phyloP scores from a whole-genome alignment of 1,139 yeast genomes.

The Blastobotrys petasosporus region DNA sequence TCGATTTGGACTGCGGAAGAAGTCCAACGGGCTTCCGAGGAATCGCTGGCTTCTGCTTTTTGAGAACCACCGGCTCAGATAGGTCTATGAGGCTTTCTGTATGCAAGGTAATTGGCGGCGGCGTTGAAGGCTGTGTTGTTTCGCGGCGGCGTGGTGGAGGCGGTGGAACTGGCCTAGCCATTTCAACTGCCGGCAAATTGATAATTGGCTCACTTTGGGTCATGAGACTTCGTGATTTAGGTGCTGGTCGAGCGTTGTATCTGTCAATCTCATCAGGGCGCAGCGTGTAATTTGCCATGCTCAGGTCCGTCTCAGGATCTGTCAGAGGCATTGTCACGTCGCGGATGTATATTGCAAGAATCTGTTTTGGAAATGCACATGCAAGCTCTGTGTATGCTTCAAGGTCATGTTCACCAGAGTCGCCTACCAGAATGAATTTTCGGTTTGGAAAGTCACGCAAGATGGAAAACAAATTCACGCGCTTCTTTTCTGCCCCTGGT shows the following conservation, averaged over 20 bases:
- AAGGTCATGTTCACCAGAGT: slow-evolving; percentile 90
- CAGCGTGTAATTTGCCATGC: slow-evolving; percentile 18
- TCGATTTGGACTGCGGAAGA: not conserved
- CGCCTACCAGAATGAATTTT: slow-evolving; percentile 81
- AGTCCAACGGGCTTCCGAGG: slow-evolving; percentile 13
- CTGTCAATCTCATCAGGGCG: slow-evolving; percentile 20
- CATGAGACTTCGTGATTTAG: slow-evolving; percentile 5
- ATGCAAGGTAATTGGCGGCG: too few species aligned
- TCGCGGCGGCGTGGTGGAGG: too few species aligned
- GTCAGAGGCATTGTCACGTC: slow-evolving; percentile 50
- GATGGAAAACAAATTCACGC: slow-evolving; percentile 56
- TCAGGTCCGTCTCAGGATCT: slow-evolving; percentile 18
- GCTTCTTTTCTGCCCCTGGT: slow-evolving; percentile 78
- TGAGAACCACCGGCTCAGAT: slow-evolving; percentile 1
- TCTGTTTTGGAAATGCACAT: slow-evolving; percentile 50
- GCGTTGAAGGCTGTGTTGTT: too few species aligned
- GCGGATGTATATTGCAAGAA: slow-evolving; percentile 73
- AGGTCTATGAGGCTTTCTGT: too few species aligned
- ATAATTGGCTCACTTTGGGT: not conserved
- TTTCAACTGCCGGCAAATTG: not conserved
- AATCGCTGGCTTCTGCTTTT: slow-evolving; percentile 26
- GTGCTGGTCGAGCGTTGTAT: not conserved
- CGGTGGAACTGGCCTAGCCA: too few species aligned
- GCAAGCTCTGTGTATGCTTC: slow-evolving; percentile 85
- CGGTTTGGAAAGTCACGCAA: slow-evolving; percentile 69